Conservation (phyloP, 2,329 filamentous ascomycete species). For the Drechslerella dactyloides region DNA sequence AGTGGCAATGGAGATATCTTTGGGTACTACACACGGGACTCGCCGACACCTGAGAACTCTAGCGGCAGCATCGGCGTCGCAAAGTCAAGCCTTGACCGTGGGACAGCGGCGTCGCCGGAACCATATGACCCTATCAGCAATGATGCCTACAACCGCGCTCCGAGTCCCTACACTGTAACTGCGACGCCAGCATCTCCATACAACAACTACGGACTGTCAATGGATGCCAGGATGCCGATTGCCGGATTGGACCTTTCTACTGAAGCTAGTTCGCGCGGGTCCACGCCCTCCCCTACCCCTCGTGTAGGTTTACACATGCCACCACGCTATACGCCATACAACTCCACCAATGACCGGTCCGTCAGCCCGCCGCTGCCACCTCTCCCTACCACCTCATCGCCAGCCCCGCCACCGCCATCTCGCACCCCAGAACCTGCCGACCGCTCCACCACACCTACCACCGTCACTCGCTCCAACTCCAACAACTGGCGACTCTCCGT, state of each 20-base stretch:
- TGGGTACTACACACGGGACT: conserved; percentile 37
- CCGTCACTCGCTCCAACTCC: conserved; percentile 46
- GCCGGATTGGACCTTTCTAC: conserved; percentile 40
- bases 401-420: conserved; percentile 17
- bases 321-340: conserved; percentile 45
- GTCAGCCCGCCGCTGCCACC: background rate
- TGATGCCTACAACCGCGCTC: conserved; percentile 23
- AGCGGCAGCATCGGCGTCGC: conserved; percentile 30
- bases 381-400: conserved; percentile 15
- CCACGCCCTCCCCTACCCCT: conserved; percentile 31
- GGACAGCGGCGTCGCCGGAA: conserved; percentile 25
- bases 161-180: conserved; percentile 27
- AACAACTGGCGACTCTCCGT: conserved; percentile 45
- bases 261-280: conserved; percentile 45
- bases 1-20: conserved; percentile 42
- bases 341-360: conserved; percentile 4
- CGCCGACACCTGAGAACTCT: conserved; percentile 14
- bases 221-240: conserved; percentile 34
- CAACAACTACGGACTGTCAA: conserved; percentile 20
- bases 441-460: conserved; percentile 29
- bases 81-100: conserved; percentile 36
- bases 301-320: conserved; percentile 44
- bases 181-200: conserved; percentile 38
- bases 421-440: conserved; percentile 24
- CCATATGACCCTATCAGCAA: conserved; percentile 43